Evolutionary conservation across 2,329 filamentous ascomycete genomes (phyloP), one percentile per base, ranked within the genome.

Genomic region (Fusarium sacchari): DNA sequence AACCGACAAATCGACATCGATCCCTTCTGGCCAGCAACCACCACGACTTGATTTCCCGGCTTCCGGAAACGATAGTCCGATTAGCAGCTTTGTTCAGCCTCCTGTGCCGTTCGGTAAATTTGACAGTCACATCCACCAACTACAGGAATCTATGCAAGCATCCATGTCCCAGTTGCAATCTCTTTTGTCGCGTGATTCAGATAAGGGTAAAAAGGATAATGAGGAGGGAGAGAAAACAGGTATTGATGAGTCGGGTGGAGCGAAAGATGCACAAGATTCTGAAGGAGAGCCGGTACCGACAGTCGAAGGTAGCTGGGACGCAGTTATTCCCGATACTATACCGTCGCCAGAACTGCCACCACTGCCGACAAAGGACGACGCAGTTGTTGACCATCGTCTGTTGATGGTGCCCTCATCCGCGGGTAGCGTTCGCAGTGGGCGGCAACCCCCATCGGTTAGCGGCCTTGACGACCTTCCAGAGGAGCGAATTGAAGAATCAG

Each of bases 401-500:
- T 46, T 69, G 32, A 26, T 52, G 11, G 70, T 76, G 8, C 68
- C 73, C 22, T 73, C 73, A 10, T 78, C 77, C 36, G 78, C 78
- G 14, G 82, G 81, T 66, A 88, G 84, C 73, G 77, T 82, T 72
- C 82, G 52, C 67, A 88, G 84, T 74, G 88, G 87, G 30, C 83
- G 86, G 20, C 88, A 89, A 64, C 84, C 84, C 7, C 86, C 88
- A 63, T 84, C 82, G 10, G 78, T 82, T 18, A 82, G 83, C 40
- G 77, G 80, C 43, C 81, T 81, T 43, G 67, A 72, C 24, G 77
- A 82, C 7, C 79, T 81, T 2, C 73, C 80, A 1, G 74, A 78
- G 39, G 69, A 76, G 22, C 57, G 44, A 26, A 39, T 76, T 50
- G 67, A 67, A 26, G 72, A 78, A 15, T 77, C 72, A 6, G 46